Percentiles rank a stretch among this genome's conserved stretches.
phyloP scores from a whole-genome alignment of 2,329 filamentous ascomycete species.

The Colletotrichum phormii region DNA sequence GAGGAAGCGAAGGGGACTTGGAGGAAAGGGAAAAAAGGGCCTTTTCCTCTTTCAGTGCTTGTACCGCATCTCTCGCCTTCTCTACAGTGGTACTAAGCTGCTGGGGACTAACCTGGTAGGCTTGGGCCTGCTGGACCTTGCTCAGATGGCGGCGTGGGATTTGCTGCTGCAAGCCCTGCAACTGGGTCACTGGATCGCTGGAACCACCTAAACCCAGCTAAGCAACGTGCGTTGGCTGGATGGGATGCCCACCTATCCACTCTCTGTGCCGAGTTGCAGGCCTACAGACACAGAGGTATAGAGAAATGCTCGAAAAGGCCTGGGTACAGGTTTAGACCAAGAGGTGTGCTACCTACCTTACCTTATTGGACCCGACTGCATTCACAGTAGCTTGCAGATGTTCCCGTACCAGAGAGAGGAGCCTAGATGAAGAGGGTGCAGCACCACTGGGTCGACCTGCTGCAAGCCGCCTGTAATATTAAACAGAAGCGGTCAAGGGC shows the following conservation, averaged over 20 bases:
- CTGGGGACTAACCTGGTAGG: not conserved
- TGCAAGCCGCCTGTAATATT: slow-evolving; percentile 33
- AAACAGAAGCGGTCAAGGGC: slow-evolving; percentile 34
- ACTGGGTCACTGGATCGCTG: slow-evolving; percentile 20
- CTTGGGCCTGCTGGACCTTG: slow-evolving; percentile 14
- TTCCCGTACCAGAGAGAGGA: not conserved
- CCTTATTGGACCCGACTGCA: not conserved
- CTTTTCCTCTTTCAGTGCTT: slow-evolving; percentile 20
- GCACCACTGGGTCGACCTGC: slow-evolving; percentile 1
- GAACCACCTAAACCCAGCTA: slow-evolving; percentile 18
- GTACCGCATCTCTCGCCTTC: not conserved
- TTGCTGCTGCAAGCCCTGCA: slow-evolving; percentile 4
- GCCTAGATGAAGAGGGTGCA: not conserved
- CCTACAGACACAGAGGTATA: not conserved
- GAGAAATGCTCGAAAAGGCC: not conserved
- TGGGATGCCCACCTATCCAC: slow-evolving; percentile 8
- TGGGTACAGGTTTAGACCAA: not conserved
- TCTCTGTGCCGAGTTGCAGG: not conserved
- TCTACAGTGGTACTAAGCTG: slow-evolving; percentile 5
- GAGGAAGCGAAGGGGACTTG: slow-evolving; percentile 19
- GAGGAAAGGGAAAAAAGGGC: slow-evolving; percentile 8
- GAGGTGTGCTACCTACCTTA: not conserved
- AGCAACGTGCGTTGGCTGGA: slow-evolving; percentile 35
- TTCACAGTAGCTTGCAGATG: not conserved
- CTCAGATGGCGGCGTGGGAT: not conserved